Evolutionary conservation across 2,329 filamentous ascomycete species (phyloP).

Genomic region (Dactylellina parvicollis): DNA sequence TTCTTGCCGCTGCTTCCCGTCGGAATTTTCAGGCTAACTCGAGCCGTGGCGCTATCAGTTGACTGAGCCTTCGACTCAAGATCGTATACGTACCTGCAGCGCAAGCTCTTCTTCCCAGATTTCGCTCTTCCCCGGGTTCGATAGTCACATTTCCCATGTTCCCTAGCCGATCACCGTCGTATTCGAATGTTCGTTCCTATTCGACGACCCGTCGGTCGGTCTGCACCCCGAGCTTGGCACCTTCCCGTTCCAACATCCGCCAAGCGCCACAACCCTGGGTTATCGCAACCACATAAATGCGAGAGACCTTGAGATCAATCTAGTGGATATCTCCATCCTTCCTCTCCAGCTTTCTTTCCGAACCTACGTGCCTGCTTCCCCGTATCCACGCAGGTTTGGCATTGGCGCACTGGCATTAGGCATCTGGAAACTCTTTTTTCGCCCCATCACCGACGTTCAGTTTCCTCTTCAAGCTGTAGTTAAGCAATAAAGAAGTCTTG

Average conservation of each 20-base stretch:
- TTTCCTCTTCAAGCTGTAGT: slow-evolving; percentile 48
- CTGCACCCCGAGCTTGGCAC: slow-evolving; percentile 35
- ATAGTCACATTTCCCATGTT: slow-evolving; percentile 7
- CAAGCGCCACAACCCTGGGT: slow-evolving; percentile 38
- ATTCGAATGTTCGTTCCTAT: slow-evolving; percentile 11
- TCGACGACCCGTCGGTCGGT: slow-evolving; percentile 1
- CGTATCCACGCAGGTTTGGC: not conserved
- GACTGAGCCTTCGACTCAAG: not conserved
- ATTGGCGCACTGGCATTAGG: slow-evolving; percentile 53
- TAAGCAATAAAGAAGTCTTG: slow-evolving; percentile 52
- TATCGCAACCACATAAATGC: slow-evolving; percentile 27
- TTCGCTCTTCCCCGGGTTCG: slow-evolving; percentile 25
- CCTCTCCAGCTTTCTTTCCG: slow-evolving; percentile 2
- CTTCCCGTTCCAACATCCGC: slow-evolving; percentile 40
- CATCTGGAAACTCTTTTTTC: slow-evolving; percentile 37
- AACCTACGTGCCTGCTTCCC: not conserved
- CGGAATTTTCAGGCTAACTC: not conserved
- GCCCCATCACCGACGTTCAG: slow-evolving; percentile 19
- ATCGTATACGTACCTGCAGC: slow-evolving; percentile 29
- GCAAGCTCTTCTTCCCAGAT: slow-evolving; percentile 5
- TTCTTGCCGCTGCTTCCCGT: slow-evolving; percentile 44
- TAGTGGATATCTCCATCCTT: not conserved
- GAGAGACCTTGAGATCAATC: not conserved
- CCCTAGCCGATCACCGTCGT: not conserved
- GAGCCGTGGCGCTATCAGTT: slow-evolving; percentile 3